phyloP scores from a whole-genome alignment of 2,329 filamentous ascomycete species.

The Epichloe sylvatica region DNA sequence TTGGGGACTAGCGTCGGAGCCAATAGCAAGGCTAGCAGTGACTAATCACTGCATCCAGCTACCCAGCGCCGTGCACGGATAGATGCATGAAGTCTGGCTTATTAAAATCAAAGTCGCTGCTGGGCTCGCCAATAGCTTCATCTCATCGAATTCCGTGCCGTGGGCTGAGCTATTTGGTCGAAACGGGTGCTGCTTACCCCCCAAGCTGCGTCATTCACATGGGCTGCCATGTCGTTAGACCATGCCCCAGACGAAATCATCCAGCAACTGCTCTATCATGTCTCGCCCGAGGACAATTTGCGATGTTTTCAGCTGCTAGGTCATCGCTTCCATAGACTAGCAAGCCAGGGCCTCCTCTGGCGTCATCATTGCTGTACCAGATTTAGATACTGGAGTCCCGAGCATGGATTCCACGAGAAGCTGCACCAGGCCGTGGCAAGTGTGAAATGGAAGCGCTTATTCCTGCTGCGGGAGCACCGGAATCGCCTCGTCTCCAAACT shows the following conservation, averaged over 20 bases:
- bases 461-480: conserved; percentile 37
- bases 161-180: neutral
- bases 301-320: conserved; percentile 39
- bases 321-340: conserved; percentile 48
- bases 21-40: neutral
- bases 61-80: conserved; percentile 1
- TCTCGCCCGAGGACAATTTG: conserved; percentile 41
- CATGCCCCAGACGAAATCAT: conserved; percentile 72
- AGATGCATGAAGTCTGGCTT: conserved; percentile 3
- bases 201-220: conserved; percentile 6
- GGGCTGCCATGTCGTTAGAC: conserved; percentile 24
- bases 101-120: neutral
- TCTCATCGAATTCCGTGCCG: neutral
- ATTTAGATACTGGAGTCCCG: conserved; percentile 63
- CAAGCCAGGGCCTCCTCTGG: conserved; percentile 67
- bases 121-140: conserved; percentile 1
- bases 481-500: conserved; percentile 38
- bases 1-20: conserved; percentile 20
- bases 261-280: conserved; percentile 57
- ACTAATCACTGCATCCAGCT: neutral
- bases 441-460: conserved; percentile 64
- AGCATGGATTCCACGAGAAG: conserved; percentile 46
- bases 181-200: neutral
- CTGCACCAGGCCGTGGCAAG: conserved; percentile 36
- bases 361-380: conserved; percentile 52